Percentiles rank a stretch among this genome's conserved stretches.
Evolutionary conservation across 768 basidiomycete species (phyloP).

Genomic region (Calvatia gigantea): DNA sequence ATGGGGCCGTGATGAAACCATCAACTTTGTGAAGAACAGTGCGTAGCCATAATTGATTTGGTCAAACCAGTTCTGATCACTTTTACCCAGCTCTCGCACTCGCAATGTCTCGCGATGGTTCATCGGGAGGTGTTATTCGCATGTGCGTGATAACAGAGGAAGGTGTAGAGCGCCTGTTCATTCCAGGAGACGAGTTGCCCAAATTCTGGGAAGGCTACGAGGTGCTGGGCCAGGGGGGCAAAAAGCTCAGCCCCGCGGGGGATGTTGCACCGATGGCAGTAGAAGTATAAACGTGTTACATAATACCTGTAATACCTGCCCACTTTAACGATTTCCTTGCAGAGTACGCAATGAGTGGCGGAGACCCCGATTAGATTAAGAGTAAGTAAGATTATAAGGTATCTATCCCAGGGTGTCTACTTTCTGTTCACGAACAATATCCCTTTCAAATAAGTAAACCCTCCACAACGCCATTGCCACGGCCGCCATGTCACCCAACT

Average conservation of each 20-base stretch:
- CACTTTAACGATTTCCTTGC: background rate
- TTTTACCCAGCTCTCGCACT: constrained; percentile 70
- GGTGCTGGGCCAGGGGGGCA: constrained; percentile 44
- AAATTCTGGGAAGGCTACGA: constrained; percentile 88
- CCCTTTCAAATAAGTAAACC: constrained; percentile 67
- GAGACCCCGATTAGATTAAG: background rate
- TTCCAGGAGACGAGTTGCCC: constrained; percentile 87
- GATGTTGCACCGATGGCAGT: constrained; percentile 46
- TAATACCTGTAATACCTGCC: background rate
- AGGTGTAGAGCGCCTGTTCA: constrained; percentile 86
- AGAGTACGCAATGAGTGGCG: background rate
- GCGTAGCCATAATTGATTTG: constrained; percentile 27
- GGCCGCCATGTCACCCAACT: constrained; percentile 57
- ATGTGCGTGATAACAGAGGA: constrained; percentile 97
- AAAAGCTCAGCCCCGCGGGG: constrained; percentile 29
- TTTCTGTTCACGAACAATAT: background rate
- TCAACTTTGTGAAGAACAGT: constrained; percentile 97
- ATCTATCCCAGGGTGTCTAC: background rate
- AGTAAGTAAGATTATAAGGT: background rate
- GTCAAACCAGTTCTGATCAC: constrained; percentile 6
- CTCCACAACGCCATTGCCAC: constrained; percentile 78
- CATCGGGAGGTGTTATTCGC: constrained; percentile 95
- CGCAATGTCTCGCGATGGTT: constrained; percentile 97
- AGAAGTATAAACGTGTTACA: constrained; percentile 31
- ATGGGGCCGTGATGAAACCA: constrained; percentile 85